Conservation (phyloP, 805 yeast species). For the Candida maltosa region DNA sequence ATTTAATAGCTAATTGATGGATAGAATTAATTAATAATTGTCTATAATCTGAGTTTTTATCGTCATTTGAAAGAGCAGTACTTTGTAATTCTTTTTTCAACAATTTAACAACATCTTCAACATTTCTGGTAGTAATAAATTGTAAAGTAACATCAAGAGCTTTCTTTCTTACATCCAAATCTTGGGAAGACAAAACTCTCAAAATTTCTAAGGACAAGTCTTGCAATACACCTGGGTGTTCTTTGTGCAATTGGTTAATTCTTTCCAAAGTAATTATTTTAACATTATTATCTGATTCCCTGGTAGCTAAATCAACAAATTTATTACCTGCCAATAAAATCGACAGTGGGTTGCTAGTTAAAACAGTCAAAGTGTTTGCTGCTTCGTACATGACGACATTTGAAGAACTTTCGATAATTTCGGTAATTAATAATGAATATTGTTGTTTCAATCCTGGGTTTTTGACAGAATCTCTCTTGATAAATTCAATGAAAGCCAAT, state of each 20-base stretch:
- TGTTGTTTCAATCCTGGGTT: conserved; percentile 64
- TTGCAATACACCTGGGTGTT: conserved; percentile 78
- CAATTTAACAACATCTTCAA: conserved; percentile 87
- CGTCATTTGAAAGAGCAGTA: conserved; percentile 69
- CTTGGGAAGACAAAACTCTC: conserved; percentile 83
- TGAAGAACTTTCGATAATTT: conserved; percentile 66
- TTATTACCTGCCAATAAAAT: conserved; percentile 79
- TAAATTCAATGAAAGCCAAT: conserved; percentile 86
- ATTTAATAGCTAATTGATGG: conserved; percentile 82
- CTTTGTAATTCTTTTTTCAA: conserved; percentile 86
- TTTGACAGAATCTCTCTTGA: conserved; percentile 71
- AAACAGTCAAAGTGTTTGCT: conserved; percentile 68
- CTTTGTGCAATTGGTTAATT: conserved; percentile 68
- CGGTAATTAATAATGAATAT: conserved; percentile 70
- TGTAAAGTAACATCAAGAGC: conserved; percentile 83
- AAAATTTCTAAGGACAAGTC: conserved; percentile 82
- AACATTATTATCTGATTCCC: conserved; percentile 93
- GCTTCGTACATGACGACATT: conserved; percentile 87
- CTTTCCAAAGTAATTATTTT: conserved; percentile 89
- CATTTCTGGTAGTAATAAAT: conserved; percentile 81
- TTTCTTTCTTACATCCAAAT: conserved; percentile 83
- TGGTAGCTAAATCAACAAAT: conserved; percentile 82
- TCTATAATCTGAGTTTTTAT: conserved; percentile 81
- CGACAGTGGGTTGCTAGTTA: conserved; percentile 63
- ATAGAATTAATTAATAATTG: conserved; percentile 84